A percentile compares a stretch with the other conserved stretches of the same genome.
These are phyloP conservation scores for Suhomyces ambrosiae DNA, from an alignment of 1,139 yeast genomes.

Conservation along the genomic window DNA sequence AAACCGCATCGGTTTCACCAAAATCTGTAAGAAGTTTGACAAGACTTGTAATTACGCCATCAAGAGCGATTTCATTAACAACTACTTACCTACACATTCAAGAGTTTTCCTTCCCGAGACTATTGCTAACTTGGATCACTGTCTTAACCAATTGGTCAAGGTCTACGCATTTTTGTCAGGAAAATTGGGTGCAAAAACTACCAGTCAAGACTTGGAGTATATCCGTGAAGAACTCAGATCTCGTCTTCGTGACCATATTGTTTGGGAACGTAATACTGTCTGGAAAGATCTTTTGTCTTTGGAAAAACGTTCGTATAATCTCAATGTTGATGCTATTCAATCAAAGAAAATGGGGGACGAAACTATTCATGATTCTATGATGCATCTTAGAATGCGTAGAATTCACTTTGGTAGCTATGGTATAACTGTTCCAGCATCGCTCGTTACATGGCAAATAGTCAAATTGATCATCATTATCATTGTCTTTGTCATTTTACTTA, in stretches of 20 bases:
- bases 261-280: constrained; percentile 95
- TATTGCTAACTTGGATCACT: constrained; percentile 44
- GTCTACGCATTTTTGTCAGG: constrained; percentile 50
- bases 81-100: constrained; percentile 46
- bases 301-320: constrained; percentile 59
- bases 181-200: constrained; percentile 30
- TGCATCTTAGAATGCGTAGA: constrained; percentile 26
- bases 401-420: constrained; percentile 7
- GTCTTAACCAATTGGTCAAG: constrained; percentile 50
- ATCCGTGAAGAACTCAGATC: constrained; percentile 72
- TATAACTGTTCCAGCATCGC: constrained; percentile 30
- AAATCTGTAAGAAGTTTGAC: constrained; percentile 88
- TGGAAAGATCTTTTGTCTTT: constrained; percentile 95
- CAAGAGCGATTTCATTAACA: constrained; percentile 52
- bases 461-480: constrained; percentile 48
- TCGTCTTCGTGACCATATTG: constrained; percentile 86
- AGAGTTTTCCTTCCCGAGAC: constrained; percentile 51
- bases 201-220: constrained; percentile 40
- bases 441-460: constrained; percentile 39
- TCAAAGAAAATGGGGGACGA: constrained; percentile 39
- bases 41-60: constrained; percentile 69
- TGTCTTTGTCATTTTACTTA: constrained; percentile 51
- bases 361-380: constrained; percentile 24
- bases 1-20: constrained; percentile 84
- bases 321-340: constrained; percentile 33